Conservation (phyloP, 805 yeast species). For the Torulaspora delbrueckii region DNA sequence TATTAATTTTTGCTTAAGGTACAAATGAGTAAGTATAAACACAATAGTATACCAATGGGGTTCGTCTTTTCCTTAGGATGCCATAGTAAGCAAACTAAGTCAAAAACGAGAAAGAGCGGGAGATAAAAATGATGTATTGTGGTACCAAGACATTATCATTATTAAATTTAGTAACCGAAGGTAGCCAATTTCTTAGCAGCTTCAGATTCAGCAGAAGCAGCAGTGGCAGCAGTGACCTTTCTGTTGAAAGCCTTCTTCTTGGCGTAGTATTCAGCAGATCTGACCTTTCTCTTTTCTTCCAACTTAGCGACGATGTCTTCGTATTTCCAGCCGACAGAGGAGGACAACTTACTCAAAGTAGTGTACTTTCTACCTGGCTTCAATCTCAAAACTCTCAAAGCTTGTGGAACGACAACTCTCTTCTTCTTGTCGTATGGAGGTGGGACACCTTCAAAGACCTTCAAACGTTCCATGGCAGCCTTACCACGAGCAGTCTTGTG, state of each 20-base stretch:
- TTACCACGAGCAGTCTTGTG: conserved; percentile 99
- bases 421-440: conserved; percentile 99
- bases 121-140: conserved; percentile 16
- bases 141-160: conserved; percentile 19
- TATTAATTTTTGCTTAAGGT: conserved; percentile 17
- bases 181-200: conserved; percentile 91
- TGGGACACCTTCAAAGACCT: conserved; percentile 99
- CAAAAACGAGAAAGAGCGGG: conserved; percentile 6
- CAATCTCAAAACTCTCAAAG: conserved; percentile 97
- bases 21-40: conserved; percentile 19
- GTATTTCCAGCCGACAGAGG: conserved; percentile 99
- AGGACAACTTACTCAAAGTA: conserved; percentile 92
- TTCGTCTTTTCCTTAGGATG: conserved; percentile 3
- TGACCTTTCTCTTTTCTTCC: conserved; percentile 99
- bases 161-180: conserved; percentile 82
- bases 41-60: conserved; percentile 17
- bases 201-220: conserved; percentile 83
- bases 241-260: conserved; percentile 95
- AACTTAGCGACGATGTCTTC: conserved; percentile 94
- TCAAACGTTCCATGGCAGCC: conserved; percentile 98
- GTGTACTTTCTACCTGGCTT: conserved; percentile 99
- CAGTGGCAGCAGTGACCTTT: conserved; percentile 84
- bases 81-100: not conserved
- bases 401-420: conserved; percentile 99
- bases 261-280: conserved; percentile 98